Percentiles rank a stretch among this genome's conserved stretches.
Evolutionary conservation across 83 land plant species (phyloP).

Genomic region (Picea mariana): DNA sequence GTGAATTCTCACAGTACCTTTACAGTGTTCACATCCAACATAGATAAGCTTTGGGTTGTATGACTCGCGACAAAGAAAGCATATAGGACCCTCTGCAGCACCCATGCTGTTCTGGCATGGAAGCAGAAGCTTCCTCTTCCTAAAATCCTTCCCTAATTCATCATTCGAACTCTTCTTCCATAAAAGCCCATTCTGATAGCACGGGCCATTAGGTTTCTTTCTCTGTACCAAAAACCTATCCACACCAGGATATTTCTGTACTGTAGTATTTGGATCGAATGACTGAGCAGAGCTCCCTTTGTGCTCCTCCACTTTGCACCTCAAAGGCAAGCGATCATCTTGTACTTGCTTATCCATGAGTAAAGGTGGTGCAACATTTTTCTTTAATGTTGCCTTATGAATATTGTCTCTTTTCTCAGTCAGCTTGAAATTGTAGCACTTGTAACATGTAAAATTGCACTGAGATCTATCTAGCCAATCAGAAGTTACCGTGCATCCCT

Average conservation of each 20-base stretch:
- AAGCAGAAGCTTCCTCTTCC: slow-evolving; percentile 21
- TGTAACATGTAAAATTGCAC: neutral
- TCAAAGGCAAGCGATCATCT: too few relatives aligned
- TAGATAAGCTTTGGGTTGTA: slow-evolving; percentile 25
- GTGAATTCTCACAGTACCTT: slow-evolving; percentile 30
- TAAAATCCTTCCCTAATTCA: slow-evolving; percentile 37
- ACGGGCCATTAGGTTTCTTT: neutral
- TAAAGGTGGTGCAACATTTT: neutral
- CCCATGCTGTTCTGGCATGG: slow-evolving; percentile 14
- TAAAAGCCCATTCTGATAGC: slow-evolving; percentile 37
- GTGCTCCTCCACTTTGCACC: neutral
- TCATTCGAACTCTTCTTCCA: slow-evolving; percentile 37
- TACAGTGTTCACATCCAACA: slow-evolving; percentile 49
- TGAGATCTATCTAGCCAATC: neutral
- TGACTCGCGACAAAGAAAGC: slow-evolving; percentile 40
- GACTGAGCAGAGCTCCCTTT: neutral
- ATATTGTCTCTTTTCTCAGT: neutral
- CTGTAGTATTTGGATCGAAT: neutral
- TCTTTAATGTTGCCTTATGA: neutral
- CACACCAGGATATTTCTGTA: neutral
- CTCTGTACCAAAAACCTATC: neutral
- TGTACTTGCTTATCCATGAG: too few relatives aligned
- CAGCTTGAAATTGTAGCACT: neutral
- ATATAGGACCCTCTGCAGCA: slow-evolving; percentile 19
- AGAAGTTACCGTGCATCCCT: neutral